These are phyloP conservation scores for Hymenoscyphus albidus DNA, from an alignment of 2,329 filamentous ascomycete species.

Conservation along the genomic window DNA sequence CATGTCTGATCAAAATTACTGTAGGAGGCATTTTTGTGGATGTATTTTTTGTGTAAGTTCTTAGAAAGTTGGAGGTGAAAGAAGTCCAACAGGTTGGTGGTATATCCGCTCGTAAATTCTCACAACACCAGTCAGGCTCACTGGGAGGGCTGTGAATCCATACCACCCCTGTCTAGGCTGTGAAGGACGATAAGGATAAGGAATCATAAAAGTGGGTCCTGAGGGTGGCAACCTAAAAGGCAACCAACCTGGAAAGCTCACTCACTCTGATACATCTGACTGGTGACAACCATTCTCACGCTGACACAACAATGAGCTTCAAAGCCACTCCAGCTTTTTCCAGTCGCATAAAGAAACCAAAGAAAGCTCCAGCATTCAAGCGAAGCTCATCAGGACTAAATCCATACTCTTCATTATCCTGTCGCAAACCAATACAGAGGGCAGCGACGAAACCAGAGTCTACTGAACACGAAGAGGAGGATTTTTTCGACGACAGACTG, in stretches of 20 bases:
- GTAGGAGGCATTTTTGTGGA: conserved; percentile 36
- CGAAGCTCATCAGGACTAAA: conserved; percentile 26
- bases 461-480: conserved; percentile 32
- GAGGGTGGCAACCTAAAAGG: neutral
- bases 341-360: conserved; percentile 33
- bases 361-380: conserved; percentile 28
- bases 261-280: neutral
- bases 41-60: neutral
- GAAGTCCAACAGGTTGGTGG: neutral
- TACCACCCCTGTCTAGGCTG: neutral
- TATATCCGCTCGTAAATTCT: neutral
- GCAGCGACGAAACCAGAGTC: conserved; percentile 18
- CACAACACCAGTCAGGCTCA: conserved; percentile 6
- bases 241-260: neutral
- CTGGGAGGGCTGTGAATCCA: conserved; percentile 1
- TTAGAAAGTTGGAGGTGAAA: neutral
- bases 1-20: conserved; percentile 42
- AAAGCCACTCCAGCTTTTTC: conserved; percentile 32
- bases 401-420: conserved; percentile 30
- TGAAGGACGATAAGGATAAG: conserved; percentile 11
- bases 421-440: conserved; percentile 29
- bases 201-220: neutral
- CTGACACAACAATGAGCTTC: conserved; percentile 28
- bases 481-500: conserved; percentile 46
- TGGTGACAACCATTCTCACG: neutral